Percentiles rank a stretch among this genome's conserved stretches.
These are phyloP conservation scores for Pascua guehoae DNA, from an alignment of 1,284 basidiomycete genomes.

Conservation along the genomic window DNA sequence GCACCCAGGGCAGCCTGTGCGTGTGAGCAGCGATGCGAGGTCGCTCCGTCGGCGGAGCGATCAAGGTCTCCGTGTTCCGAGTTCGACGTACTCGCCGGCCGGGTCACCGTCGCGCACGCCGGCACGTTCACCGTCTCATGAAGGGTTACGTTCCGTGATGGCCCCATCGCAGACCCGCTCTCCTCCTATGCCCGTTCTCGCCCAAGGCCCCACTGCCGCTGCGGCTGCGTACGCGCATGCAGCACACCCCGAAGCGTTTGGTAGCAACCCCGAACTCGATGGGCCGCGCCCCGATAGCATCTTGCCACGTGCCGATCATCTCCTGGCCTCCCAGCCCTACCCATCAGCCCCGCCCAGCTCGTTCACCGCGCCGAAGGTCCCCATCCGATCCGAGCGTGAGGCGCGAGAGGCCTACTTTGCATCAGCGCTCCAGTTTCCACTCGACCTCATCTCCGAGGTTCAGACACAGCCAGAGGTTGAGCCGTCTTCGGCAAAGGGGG, in stretches of 20 bases:
- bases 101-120: too few species aligned
- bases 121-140: too few species aligned
- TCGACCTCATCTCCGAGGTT: conserved; percentile 32
- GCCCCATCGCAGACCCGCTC: not conserved
- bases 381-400: too few species aligned
- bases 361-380: conserved; percentile 13
- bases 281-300: not conserved
- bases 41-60: too few species aligned
- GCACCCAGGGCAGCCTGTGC: too few species aligned
- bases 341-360: not conserved
- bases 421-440: conserved; percentile 31
- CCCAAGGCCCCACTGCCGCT: not conserved
- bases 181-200: conserved; percentile 4
- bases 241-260: not conserved
- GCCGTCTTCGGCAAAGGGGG: not conserved
- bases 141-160: not conserved
- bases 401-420: conserved; percentile 31
- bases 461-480: not conserved
- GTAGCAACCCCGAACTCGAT: not conserved
- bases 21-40: too few species aligned
- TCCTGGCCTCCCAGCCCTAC: not conserved
- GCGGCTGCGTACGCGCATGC: not conserved
- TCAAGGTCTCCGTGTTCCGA: too few species aligned
- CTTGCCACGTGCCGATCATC: conserved; percentile 4
- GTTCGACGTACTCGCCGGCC: too few species aligned